Base-by-base conservation (phyloP, 495 filamentous ascomycete genomes). In the Xylaria grammica region DNA sequence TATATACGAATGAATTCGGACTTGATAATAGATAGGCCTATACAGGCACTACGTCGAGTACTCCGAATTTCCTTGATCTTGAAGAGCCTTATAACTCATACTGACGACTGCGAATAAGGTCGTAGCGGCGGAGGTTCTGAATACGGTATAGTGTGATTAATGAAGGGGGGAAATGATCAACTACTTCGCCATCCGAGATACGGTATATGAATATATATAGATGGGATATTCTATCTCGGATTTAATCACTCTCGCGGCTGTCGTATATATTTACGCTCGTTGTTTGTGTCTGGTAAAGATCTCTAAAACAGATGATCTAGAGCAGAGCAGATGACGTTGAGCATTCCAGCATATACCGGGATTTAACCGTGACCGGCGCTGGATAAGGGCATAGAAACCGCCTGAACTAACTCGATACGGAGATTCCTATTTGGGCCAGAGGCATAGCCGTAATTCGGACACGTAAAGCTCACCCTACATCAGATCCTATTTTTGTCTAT, bases 81-180 rank as follows among this genome's bases (percentile, higher is more conserved):
- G 3, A 1, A 19, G 32, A 5, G 32, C 32, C 5, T 11, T 4
- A 36, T 36, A 36, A 36, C 11, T 11, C 32, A 36, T 36, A 5
- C 5, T 36, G 4, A 11, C 32, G 5, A 11, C 32, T 36, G 32
- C 32, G 32, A 11, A 5, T 36, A 5, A 5, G 32, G 32, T 36
- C 5, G 32, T 36, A 26, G 22, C 27, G 49, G 60, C 60, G 60
- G 60, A 62, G 60, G 27, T 62, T 30, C 60, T 49, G 19, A 34
- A 54, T 62, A 34, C 6, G 38, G 60, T 29, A 38, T 62, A 54
- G 44, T 49, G 27, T 1, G 7, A 6, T 34, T 17, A 24, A 42
- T 15, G 17, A 15, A n/a, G n/a, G n/a, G n/a, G n/a, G n/a, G n/a
- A 13, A 13, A 45, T 13, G 11, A 13, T 19, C 4, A 3, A 45